These are phyloP conservation scores for Hyphopichia burtonii DNA, from an alignment of 1,139 yeast genomes.

Conservation along the genomic window DNA sequence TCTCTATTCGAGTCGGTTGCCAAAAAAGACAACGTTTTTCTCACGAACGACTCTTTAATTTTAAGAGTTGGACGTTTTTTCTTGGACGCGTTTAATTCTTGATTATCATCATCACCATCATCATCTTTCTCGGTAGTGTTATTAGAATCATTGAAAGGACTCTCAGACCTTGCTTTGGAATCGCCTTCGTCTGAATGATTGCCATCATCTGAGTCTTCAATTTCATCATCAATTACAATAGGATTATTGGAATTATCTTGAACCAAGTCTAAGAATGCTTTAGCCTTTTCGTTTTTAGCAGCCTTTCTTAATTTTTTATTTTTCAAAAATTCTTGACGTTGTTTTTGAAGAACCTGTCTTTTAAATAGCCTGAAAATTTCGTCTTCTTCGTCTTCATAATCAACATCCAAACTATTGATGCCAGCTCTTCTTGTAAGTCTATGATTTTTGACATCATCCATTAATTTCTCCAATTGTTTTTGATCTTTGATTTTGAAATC, in stretches of 20 bases:
- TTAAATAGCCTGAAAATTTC: constrained; percentile 54
- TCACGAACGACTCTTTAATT: constrained; percentile 58
- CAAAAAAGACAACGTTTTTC: constrained; percentile 63
- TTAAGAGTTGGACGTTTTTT: constrained; percentile 19
- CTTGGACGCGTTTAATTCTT: constrained; percentile 13
- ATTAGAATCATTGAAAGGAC: constrained; percentile 6
- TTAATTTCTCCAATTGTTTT: constrained; percentile 67
- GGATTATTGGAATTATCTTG: constrained; percentile 39
- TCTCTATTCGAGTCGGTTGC: constrained; percentile 35
- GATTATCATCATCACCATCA: constrained; percentile 10
- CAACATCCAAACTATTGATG: constrained; percentile 57
- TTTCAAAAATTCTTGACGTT: constrained; percentile 54
- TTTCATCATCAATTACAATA: constrained; percentile 28
- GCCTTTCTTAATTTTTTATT: constrained; percentile 51
- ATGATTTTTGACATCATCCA: constrained; percentile 82
- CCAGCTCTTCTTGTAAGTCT: constrained; percentile 66
- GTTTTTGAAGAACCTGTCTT: constrained; percentile 53
- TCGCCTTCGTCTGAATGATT: constrained; percentile 8
- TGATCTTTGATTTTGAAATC: constrained; percentile 71
- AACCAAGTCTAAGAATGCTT: constrained; percentile 73
- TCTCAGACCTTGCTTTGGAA: constrained; percentile 2
- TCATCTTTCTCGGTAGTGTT: constrained; percentile 10
- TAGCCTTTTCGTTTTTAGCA: constrained; percentile 53
- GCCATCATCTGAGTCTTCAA: constrained; percentile 20
- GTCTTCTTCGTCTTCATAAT: constrained; percentile 67